A percentile compares a stretch with the other conserved stretches of the same genome.
These are phyloP conservation scores for Letharia columbiana DNA, from an alignment of 495 filamentous ascomycete species.

Conservation along the genomic window DNA sequence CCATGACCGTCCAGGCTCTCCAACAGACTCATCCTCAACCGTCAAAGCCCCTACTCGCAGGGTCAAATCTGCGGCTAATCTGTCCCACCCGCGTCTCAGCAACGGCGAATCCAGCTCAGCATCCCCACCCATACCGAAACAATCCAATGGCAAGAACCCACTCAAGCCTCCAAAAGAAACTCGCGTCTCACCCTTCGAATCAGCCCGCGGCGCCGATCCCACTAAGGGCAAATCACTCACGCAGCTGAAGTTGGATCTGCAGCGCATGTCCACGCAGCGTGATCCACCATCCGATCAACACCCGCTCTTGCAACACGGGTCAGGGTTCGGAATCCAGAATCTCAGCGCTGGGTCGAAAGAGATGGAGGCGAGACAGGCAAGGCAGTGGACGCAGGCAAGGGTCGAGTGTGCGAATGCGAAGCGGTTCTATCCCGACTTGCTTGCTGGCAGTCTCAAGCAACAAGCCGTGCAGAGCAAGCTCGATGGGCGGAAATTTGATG, in stretches of 20 bases:
- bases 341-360: constrained; percentile 11
- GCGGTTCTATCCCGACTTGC: constrained; percentile 17
- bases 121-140: constrained; percentile 9
- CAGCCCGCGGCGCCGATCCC: constrained; percentile 22
- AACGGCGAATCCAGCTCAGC: neutral
- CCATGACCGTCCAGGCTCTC: constrained; percentile 7
- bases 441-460: constrained; percentile 4
- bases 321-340: constrained; percentile 14
- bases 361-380: constrained; percentile 15
- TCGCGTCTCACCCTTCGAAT: constrained; percentile 22
- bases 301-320: constrained; percentile 15
- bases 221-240: constrained; percentile 21
- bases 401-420: constrained; percentile 17
- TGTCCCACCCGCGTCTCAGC: constrained; percentile 13
- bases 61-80: constrained; percentile 22
- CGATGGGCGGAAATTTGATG: constrained; percentile 3
- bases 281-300: constrained; percentile 17
- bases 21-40: constrained; percentile 4
- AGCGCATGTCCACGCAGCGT: constrained; percentile 22
- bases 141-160: neutral
- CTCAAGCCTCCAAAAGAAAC: neutral
- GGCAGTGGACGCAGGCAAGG: constrained; percentile 17
- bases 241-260: constrained; percentile 25
- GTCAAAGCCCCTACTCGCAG: constrained; percentile 14
- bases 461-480: constrained; percentile 15